Percentiles rank a stretch among this genome's conserved stretches.
These are phyloP conservation scores for Plantago ovata DNA, from an alignment of 257 asterid species.

Conservation along the genomic window DNA sequence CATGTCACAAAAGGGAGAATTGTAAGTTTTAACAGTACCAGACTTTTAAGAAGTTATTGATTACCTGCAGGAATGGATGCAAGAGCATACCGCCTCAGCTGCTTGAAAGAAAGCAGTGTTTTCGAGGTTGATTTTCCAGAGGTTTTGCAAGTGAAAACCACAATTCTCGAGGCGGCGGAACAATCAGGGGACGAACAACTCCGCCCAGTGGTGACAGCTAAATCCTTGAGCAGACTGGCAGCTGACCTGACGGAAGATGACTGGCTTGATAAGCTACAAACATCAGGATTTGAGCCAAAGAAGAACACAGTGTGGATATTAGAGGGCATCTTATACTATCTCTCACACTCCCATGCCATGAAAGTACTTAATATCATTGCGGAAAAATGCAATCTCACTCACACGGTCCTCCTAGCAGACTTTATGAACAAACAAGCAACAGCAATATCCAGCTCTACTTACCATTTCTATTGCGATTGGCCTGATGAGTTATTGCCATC, in stretches of 20 bases:
- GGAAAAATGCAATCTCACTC: slow-evolving; percentile 52
- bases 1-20: not conserved
- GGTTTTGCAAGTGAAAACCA: slow-evolving; percentile 66
- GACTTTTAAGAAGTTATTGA: slow-evolving; percentile 20
- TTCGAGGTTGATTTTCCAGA: slow-evolving; percentile 91
- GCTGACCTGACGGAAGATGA: slow-evolving; percentile 81
- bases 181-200: slow-evolving; percentile 48
- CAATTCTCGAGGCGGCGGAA: slow-evolving; percentile 66
- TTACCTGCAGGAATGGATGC: slow-evolving; percentile 89
- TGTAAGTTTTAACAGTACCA: not conserved
- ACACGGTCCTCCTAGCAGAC: slow-evolving; percentile 84
- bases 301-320: slow-evolving; percentile 77
- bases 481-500: slow-evolving; percentile 86
- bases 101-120: slow-evolving; percentile 72
- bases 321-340: slow-evolving; percentile 89
- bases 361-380: slow-evolving; percentile 69
- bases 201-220: slow-evolving; percentile 56
- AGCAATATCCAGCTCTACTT: slow-evolving; percentile 62
- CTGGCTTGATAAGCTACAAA: slow-evolving; percentile 88
- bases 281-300: slow-evolving; percentile 66
- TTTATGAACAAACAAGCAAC: slow-evolving; percentile 98
- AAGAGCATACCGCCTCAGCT: slow-evolving; percentile 78
- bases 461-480: slow-evolving; percentile 87
- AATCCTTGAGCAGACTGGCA: slow-evolving; percentile 77
- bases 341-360: slow-evolving; percentile 65